phyloP scores from a whole-genome alignment of 441 rosid species.

The Raphanus hybrid region DNA sequence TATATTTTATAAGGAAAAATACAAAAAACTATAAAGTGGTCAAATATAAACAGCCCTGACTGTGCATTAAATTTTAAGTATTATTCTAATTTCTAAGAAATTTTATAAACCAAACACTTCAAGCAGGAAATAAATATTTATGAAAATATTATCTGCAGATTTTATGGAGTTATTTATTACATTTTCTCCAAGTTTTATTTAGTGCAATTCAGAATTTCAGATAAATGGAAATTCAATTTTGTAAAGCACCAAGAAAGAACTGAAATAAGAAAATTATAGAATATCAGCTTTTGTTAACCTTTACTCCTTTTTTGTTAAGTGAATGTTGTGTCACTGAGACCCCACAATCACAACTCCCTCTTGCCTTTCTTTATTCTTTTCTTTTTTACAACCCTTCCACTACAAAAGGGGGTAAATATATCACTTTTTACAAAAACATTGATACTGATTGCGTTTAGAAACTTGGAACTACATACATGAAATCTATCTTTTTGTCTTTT shows the following conservation, averaged over 20 bases:
- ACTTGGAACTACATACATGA: background rate
- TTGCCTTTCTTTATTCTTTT: no score
- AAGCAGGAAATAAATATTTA: background rate
- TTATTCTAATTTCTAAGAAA: background rate
- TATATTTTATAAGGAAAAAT: background rate
- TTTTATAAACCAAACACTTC: background rate
- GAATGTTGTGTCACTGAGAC: no score
- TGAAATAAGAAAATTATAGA: background rate
- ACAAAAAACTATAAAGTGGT: conserved; percentile 1
- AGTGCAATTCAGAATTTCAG: background rate
- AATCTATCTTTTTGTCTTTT: background rate
- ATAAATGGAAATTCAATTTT: background rate
- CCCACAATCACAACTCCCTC: no score
- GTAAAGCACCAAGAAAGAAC: background rate
- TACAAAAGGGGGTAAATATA: background rate
- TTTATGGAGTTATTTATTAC: background rate
- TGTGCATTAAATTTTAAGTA: background rate
- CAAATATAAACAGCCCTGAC: background rate
- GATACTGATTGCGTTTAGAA: background rate
- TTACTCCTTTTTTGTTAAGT: background rate
- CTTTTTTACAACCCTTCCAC: background rate
- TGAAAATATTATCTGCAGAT: background rate
- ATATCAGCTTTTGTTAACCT: background rate
- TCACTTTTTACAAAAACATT: background rate
- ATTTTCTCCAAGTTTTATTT: background rate